These are phyloP conservation scores for Porogramme epimiltina DNA, from an alignment of 1,284 basidiomycete species.

Conservation along the genomic window DNA sequence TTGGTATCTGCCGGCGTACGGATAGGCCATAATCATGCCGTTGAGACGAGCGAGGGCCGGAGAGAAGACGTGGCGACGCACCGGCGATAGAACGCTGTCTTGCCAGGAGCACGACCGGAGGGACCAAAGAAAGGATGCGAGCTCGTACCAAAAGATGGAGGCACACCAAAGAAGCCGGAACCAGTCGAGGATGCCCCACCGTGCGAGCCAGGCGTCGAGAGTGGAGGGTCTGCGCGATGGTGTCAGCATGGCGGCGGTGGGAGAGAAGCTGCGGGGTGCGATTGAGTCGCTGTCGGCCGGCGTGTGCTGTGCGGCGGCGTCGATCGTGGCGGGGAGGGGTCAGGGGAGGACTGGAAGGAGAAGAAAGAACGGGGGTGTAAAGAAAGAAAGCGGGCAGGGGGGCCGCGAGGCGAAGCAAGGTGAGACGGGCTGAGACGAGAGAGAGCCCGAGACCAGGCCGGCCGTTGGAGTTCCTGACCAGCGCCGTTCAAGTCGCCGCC, in stretches of 20 bases:
- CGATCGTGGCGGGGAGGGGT: too few relatives aligned
- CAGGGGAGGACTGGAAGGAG: too few relatives aligned
- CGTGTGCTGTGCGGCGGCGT: too few relatives aligned
- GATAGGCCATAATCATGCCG: neutral
- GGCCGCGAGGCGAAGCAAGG: too few relatives aligned
- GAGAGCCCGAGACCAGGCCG: too few relatives aligned
- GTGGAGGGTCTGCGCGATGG: slow-evolving; percentile 12
- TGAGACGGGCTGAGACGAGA: too few relatives aligned
- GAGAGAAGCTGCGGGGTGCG: slow-evolving; percentile 3
- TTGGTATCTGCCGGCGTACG: too few relatives aligned
- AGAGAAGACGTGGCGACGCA: slow-evolving; percentile 9
- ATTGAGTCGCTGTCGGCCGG: neutral
- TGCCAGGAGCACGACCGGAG: slow-evolving; percentile 59
- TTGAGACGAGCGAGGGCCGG: neutral
- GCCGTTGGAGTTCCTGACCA: too few relatives aligned
- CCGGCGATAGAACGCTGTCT: slow-evolving; percentile 28
- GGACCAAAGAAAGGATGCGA: slow-evolving; percentile 53
- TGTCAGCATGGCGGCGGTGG: slow-evolving; percentile 12
- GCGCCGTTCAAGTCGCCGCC: too few relatives aligned
- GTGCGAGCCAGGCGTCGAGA: slow-evolving; percentile 8
- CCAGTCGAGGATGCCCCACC: slow-evolving; percentile 24
- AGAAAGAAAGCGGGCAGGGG: too few relatives aligned
- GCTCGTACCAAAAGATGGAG: slow-evolving; percentile 68
- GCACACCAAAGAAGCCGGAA: slow-evolving; percentile 62
- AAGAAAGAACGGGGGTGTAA: neutral